Evolutionary conservation across 1,284 basidiomycete genomes (phyloP).

Genomic region (Trichosporon asahii): DNA sequence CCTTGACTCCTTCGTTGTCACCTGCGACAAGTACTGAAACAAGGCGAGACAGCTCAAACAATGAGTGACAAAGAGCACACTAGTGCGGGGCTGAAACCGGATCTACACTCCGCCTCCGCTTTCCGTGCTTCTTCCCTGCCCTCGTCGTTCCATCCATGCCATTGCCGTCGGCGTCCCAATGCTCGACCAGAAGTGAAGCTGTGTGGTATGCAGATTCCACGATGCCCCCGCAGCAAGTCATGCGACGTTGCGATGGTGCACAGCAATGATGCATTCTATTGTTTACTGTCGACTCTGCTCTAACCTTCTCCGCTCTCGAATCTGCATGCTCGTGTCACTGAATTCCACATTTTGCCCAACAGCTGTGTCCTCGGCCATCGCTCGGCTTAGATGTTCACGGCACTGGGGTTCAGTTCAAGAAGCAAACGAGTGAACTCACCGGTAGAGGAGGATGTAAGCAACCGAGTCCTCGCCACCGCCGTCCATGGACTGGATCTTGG

Average conservation of each 20-base stretch:
- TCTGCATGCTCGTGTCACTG: neutral
- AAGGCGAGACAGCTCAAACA: neutral
- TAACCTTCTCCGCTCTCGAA: neutral
- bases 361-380: neutral
- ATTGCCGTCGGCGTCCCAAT: neutral
- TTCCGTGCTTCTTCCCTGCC: neutral
- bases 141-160: neutral
- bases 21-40: neutral
- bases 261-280: neutral
- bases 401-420: neutral
- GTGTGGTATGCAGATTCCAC: too few species aligned
- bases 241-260: neutral
- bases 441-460: conserved; percentile 82
- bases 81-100: neutral
- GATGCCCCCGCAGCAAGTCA: neutral
- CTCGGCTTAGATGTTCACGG: conserved; percentile 8
- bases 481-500: conserved; percentile 76
- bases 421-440: conserved; percentile 46
- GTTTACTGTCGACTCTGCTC: neutral
- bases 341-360: neutral
- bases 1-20: too few species aligned
- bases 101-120: neutral
- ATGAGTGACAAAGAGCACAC: neutral
- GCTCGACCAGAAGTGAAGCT: too few species aligned
- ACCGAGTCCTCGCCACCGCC: conserved; percentile 78